Conservation (phyloP, 2,329 filamentous ascomycete species). For the Bipolaris oryzae region DNA sequence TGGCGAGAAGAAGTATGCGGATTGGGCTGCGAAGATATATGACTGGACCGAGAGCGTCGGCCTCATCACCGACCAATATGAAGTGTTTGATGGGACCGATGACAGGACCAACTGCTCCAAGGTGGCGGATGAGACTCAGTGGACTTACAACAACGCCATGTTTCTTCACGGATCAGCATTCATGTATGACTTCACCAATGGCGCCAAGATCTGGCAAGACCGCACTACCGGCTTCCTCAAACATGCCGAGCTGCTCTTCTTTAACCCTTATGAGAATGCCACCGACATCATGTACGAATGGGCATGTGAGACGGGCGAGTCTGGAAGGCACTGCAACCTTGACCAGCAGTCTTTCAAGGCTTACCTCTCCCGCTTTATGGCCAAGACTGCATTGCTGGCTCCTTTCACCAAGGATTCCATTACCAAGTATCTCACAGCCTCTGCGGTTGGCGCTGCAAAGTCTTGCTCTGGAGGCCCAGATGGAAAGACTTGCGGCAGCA, state of each 20-base stretch:
- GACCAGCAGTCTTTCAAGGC: conserved; percentile 80
- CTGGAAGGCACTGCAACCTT: conserved; percentile 63
- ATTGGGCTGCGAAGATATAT: conserved; percentile 73
- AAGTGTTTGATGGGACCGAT: conserved; percentile 63
- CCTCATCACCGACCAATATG: conserved; percentile 57
- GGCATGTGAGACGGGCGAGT: conserved; percentile 64
- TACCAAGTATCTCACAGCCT: conserved; percentile 47
- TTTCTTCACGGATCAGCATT: conserved; percentile 61
- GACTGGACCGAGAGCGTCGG: conserved; percentile 59
- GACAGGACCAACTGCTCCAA: conserved; percentile 58
- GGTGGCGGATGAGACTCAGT: conserved; percentile 58
- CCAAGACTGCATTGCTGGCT: conserved; percentile 52
- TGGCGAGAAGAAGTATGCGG: conserved; percentile 60
- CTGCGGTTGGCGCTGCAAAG: conserved; percentile 52
- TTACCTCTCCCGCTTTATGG: conserved; percentile 70
- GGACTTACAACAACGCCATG: conserved; percentile 64
- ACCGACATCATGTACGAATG: conserved; percentile 67
- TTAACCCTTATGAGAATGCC: conserved; percentile 58
- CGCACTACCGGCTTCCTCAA: conserved; percentile 66
- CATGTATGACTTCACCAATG: conserved; percentile 61
- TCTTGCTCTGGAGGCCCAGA: conserved; percentile 52
- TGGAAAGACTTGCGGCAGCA: conserved; percentile 52
- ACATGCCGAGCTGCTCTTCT: conserved; percentile 54
- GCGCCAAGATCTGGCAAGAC: conserved; percentile 59
- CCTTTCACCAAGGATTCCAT: conserved; percentile 51